Evolutionary conservation across 768 basidiomycete genomes (phyloP).

Genomic region (Collybia mongolica): DNA sequence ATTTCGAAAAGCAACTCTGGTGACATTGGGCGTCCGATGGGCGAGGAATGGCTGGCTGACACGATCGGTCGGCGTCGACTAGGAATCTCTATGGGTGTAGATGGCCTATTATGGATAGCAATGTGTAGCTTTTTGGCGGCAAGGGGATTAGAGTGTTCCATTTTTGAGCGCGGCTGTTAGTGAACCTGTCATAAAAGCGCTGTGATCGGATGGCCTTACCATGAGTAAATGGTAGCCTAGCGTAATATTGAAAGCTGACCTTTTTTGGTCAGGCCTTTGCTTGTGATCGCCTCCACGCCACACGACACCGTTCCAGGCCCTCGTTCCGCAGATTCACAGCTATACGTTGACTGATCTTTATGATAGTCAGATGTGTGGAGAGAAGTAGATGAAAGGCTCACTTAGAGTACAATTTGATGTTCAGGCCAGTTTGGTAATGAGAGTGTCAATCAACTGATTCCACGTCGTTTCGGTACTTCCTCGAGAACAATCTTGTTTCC

Average conservation of each 20-base stretch:
- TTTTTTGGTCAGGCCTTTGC: background rate
- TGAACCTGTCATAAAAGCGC: background rate
- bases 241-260: background rate
- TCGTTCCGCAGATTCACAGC: too few species aligned
- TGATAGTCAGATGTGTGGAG: too few species aligned
- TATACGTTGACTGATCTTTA: too few species aligned
- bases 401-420: too few species aligned
- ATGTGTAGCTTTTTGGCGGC: slow-evolving; percentile 6
- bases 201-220: slow-evolving; percentile 12
- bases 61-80: slow-evolving; percentile 23
- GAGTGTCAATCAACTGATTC: too few species aligned
- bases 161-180: slow-evolving; percentile 7
- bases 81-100: slow-evolving; percentile 49
- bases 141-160: slow-evolving; percentile 7
- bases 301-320: background rate
- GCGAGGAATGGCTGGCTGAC: slow-evolving; percentile 24
- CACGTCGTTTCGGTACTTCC: too few species aligned
- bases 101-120: slow-evolving; percentile 22
- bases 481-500: too few species aligned
- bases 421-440: too few species aligned
- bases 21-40: slow-evolving; percentile 29
- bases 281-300: background rate
- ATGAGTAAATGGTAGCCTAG: slow-evolving; percentile 3
- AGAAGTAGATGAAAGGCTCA: too few species aligned
- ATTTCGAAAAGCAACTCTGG: slow-evolving; percentile 55